phyloP scores from a whole-genome alignment of 1,139 yeast genomes.

The Spathaspora sp. region DNA sequence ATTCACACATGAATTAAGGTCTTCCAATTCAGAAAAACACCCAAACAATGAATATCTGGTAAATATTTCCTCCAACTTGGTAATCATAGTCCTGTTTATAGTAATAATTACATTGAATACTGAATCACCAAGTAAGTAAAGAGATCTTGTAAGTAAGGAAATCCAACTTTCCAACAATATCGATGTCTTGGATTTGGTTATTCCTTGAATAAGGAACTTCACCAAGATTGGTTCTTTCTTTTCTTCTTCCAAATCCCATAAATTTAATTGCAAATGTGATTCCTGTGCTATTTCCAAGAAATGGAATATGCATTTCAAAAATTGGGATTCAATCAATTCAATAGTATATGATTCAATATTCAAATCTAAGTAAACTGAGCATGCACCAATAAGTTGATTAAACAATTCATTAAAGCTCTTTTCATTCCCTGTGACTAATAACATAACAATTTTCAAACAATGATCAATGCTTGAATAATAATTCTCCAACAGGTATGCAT shows the following conservation, averaged over 20 bases:
- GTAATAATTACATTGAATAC: conserved; percentile 52
- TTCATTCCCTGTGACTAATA: conserved; percentile 58
- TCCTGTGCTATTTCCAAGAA: conserved; percentile 35
- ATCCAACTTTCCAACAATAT: conserved; percentile 50
- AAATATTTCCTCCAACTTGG: conserved; percentile 43
- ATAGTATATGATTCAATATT: conserved; percentile 18
- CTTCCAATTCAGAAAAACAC: conserved; percentile 23
- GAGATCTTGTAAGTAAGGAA: conserved; percentile 40
- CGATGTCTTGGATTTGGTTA: conserved; percentile 33
- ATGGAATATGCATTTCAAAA: conserved; percentile 30
- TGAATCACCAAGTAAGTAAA: conserved; percentile 49
- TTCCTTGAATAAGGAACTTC: conserved; percentile 39
- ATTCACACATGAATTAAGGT: conserved; percentile 48
- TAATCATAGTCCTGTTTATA: conserved; percentile 50
- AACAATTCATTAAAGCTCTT: conserved; percentile 44
- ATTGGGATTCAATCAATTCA: conserved; percentile 31
- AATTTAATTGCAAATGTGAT: conserved; percentile 27
- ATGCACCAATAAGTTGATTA: conserved; percentile 21
- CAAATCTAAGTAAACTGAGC: conserved; percentile 25
- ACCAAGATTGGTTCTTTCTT: conserved; percentile 34
- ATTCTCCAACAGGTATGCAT: conserved; percentile 19
- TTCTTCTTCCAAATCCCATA: conserved; percentile 32
- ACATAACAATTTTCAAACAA: conserved; percentile 41
- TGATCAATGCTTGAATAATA: conserved; percentile 29
- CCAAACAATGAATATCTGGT: conserved; percentile 15